Percentiles rank a stretch among this genome's conserved stretches.
These are phyloP conservation scores for Populus tomentosa DNA, from an alignment of 441 rosid species.

Conservation along the genomic window DNA sequence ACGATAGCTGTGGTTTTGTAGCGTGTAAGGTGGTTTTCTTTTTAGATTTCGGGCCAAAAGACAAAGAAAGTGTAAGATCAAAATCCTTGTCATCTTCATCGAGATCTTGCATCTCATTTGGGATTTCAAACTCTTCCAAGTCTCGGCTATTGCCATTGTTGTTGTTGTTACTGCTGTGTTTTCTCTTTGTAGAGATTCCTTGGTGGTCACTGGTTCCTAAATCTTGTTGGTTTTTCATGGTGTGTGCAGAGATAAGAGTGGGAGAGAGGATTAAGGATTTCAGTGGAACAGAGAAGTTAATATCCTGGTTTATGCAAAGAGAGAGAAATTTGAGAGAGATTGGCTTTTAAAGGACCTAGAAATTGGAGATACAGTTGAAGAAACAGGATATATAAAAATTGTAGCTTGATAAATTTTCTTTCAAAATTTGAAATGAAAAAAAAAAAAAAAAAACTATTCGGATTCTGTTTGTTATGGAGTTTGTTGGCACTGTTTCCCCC, in stretches of 20 bases:
- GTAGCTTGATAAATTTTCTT: background rate
- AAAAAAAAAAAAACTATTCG: conserved; percentile 1
- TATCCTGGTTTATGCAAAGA: background rate
- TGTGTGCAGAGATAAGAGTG: background rate
- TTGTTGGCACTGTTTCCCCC: background rate
- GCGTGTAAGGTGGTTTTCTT: background rate
- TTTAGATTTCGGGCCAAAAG: background rate
- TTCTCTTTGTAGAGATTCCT: conserved; percentile 5
- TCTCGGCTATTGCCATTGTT: background rate
- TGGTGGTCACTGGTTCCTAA: background rate
- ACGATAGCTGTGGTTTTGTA: background rate
- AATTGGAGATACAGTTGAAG: no score
- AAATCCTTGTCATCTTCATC: conserved; percentile 5
- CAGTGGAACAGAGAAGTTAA: background rate
- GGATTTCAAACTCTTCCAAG: background rate
- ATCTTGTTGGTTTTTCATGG: conserved; percentile 6
- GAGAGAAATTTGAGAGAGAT: background rate
- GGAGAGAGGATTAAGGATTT: background rate
- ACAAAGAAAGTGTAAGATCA: conserved; percentile 18
- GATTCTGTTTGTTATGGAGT: background rate
- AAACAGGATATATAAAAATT: conserved; percentile 9
- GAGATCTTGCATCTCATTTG: background rate
- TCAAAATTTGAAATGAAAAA: conserved; percentile 4
- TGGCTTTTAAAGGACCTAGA: background rate
- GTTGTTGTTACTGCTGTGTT: background rate